Base-by-base conservation (phyloP, 2,329 filamentous ascomycete genomes). In the Niveomyces coronatus region DNA sequence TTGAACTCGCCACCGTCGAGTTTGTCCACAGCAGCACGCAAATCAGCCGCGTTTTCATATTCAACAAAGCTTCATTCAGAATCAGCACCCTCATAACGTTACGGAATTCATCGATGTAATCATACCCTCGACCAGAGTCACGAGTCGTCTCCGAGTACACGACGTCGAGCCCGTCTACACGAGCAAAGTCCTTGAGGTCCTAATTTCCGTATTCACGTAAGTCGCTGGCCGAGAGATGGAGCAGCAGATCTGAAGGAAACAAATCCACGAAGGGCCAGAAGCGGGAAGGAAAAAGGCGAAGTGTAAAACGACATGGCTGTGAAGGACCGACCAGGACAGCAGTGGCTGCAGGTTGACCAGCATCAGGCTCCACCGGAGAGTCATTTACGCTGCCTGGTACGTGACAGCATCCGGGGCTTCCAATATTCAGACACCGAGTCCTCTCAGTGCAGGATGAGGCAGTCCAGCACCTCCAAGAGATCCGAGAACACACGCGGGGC, bases 111-210 rank as follows among this genome's bases (percentile, higher is more conserved):
- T 32, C 18, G 19, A 17, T 24, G 16, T 10, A 15, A 31, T 70
- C 82, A 64, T 64, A 94, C 87, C 89, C 89, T 76, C 84, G 85
- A 49, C 87, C 86, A 60, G 82, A 83, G 58, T 94, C 88, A 54
- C 89, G 87, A 53, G 81, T 82, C 44, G 93, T 93, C 67, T 98
- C 91, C 48, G 88, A 95, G 62, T 94, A 98, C 55, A 98, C 91
- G 49, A 98, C 91, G 61, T 96, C 91, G 63, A 94, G 76, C 63
- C 87, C 87, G 62, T 89, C 93, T 63, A 93, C 85, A 59, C 91
- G 87, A 46, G 91, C 91, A 66, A 98, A 98, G 63, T 98, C 91
- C 84, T 98, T 98, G 39, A 98, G 79, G 65, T 98, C 91, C 91
- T 98, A 87, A 67, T 80, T 69, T 73, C 74, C 79, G 72, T 73